A percentile compares a stretch with the other conserved stretches of the same genome.
Conservation (phyloP, 2,329 filamentous ascomycete genomes). For the Pseudopithomyces chartarum region DNA sequence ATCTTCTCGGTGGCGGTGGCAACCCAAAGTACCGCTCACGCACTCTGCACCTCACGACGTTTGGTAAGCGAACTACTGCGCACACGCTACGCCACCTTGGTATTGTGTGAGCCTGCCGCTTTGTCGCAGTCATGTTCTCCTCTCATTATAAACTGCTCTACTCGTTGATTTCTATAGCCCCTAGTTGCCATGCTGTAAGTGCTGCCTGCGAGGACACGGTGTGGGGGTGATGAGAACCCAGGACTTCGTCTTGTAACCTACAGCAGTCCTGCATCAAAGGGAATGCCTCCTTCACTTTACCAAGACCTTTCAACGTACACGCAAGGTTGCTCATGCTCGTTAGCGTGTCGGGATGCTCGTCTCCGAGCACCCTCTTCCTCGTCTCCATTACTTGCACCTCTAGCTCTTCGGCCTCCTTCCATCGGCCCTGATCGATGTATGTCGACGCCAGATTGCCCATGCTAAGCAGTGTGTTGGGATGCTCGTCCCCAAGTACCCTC, state of each 20-base stretch:
- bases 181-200: neutral
- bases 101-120: too few species aligned
- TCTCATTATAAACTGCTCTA: neutral
- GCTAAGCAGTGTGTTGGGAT: too few species aligned
- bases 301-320: neutral
- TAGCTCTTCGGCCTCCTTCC: neutral
- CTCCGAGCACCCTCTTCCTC: neutral
- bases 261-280: slow-evolving; percentile 1
- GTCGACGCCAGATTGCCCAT: neutral
- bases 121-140: too few species aligned
- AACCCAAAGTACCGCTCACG: too few species aligned
- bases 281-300: neutral
- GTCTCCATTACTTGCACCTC: neutral
- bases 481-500: too few species aligned
- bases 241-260: neutral
- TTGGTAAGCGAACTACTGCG: too few species aligned
- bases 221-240: neutral
- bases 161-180: slow-evolving; percentile 2
- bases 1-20: too few species aligned
- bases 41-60: too few species aligned
- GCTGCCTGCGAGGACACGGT: neutral
- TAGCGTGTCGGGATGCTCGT: neutral
- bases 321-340: neutral
- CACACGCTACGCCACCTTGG: too few species aligned
- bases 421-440: neutral